Evolutionary conservation across 495 filamentous ascomycete species (phyloP).

Genomic region (Neurospora sp.): DNA sequence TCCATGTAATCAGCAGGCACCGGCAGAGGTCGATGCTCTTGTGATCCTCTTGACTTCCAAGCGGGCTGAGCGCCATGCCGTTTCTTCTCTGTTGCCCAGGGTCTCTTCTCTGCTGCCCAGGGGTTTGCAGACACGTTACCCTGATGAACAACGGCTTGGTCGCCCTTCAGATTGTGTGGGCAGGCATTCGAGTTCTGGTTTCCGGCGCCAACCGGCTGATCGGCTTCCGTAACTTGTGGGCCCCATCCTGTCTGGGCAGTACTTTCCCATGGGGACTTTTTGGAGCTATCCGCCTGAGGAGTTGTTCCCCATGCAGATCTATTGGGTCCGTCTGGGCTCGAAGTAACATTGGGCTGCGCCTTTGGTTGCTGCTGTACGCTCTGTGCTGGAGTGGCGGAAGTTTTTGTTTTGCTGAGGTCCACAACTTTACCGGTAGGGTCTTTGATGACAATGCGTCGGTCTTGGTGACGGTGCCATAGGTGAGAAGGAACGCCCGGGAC

Average conservation of each 20-base stretch:
- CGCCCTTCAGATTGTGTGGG: background rate
- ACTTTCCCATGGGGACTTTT: background rate
- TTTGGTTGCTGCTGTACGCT: background rate
- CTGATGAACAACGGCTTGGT: background rate
- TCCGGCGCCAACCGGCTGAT: background rate
- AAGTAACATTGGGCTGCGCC: background rate
- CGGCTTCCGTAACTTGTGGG: background rate
- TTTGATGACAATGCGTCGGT: background rate
- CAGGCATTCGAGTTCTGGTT: background rate
- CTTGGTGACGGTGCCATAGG: background rate
- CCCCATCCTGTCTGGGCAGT: background rate
- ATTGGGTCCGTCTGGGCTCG: background rate
- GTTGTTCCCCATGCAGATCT: background rate
- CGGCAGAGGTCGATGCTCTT: background rate
- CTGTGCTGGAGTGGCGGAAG: background rate
- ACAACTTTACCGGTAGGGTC: background rate
- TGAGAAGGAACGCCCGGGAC: background rate
- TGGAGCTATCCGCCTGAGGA: background rate
- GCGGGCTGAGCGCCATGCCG: background rate
- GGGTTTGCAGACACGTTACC: background rate
- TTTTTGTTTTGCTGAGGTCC: background rate
- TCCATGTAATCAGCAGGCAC: background rate
- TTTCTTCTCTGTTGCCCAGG: background rate
- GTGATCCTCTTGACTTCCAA: background rate
- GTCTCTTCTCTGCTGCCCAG: background rate